phyloP scores from a whole-genome alignment of 768 basidiomycete genomes.

The Hysterangium stoloniferum region DNA sequence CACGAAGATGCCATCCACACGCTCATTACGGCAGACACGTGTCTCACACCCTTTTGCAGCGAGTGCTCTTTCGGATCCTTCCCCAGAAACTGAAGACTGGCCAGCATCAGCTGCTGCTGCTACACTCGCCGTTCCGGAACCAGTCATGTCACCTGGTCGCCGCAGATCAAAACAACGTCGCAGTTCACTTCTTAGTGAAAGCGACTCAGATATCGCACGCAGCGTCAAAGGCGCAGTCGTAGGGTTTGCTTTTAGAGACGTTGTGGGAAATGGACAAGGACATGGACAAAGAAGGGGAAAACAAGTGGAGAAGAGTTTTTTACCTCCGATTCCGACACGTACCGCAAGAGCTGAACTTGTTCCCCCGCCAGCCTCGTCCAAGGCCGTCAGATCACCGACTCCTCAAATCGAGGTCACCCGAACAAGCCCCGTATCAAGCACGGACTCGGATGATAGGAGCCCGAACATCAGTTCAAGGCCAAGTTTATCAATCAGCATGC shows the following conservation, averaged over 20 bases:
- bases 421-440: neutral
- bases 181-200: neutral
- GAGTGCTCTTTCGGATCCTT: neutral
- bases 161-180: neutral
- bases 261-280: neutral
- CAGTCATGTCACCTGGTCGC: neutral
- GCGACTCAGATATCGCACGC: slow-evolving; percentile 4
- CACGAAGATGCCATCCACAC: slow-evolving; percentile 8
- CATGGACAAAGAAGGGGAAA: neutral
- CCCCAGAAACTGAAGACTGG: slow-evolving; percentile 10
- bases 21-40: neutral
- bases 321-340: neutral
- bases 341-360: too few species aligned
- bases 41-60: slow-evolving; percentile 10
- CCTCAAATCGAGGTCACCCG: neutral
- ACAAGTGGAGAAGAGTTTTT: neutral
- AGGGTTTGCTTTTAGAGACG: slow-evolving; percentile 5
- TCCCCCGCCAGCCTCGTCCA: neutral
- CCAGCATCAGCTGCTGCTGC: neutral
- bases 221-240: slow-evolving; percentile 15
- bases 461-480: neutral
- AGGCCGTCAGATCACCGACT: too few species aligned
- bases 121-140: neutral
- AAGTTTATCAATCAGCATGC: neutral
- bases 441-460: neutral